Evolutionary conservation across 1,139 yeast genomes (phyloP).

Genomic region (Geotrichum candidum): DNA sequence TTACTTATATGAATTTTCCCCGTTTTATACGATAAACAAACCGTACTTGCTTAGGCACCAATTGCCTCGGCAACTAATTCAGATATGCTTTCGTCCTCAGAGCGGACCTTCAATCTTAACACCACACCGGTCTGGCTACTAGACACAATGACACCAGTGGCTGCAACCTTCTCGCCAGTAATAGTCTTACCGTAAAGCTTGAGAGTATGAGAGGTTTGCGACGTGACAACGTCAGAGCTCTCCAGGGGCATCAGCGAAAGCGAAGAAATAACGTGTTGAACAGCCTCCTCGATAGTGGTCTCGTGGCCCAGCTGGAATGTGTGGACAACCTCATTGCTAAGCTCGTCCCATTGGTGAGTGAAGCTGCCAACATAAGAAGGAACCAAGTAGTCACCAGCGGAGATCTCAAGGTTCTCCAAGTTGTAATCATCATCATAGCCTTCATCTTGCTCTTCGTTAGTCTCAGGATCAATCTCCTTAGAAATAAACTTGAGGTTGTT

Average conservation of each 20-base stretch:
- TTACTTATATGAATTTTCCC: neutral
- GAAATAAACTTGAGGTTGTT: constrained; percentile 70
- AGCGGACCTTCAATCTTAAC: constrained; percentile 66
- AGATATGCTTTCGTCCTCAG: constrained; percentile 44
- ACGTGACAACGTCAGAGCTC: constrained; percentile 62
- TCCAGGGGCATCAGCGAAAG: constrained; percentile 70
- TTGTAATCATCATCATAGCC: constrained; percentile 94
- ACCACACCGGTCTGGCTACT: constrained; percentile 68
- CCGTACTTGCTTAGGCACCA: constrained; percentile 16
- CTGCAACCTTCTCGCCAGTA: constrained; percentile 65
- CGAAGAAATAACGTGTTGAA: constrained; percentile 39
- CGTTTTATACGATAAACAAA: neutral
- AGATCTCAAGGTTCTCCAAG: constrained; percentile 69
- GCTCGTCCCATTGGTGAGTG: constrained; percentile 66
- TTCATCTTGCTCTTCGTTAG: constrained; percentile 69
- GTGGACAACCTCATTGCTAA: constrained; percentile 52
- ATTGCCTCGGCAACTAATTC: constrained; percentile 31
- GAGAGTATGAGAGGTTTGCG: constrained; percentile 58
- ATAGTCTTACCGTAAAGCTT: constrained; percentile 81
- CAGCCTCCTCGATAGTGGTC: constrained; percentile 43
- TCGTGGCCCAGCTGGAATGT: constrained; percentile 53
- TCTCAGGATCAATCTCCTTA: constrained; percentile 73
- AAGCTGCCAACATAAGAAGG: constrained; percentile 80
- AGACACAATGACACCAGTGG: constrained; percentile 63
- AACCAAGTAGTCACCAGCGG: constrained; percentile 74